Percentiles rank a stretch among this genome's conserved stretches.
These are phyloP conservation scores for Phytophthora pisi DNA, from an alignment of 352 stramenopile genomes.

Conservation along the genomic window DNA sequence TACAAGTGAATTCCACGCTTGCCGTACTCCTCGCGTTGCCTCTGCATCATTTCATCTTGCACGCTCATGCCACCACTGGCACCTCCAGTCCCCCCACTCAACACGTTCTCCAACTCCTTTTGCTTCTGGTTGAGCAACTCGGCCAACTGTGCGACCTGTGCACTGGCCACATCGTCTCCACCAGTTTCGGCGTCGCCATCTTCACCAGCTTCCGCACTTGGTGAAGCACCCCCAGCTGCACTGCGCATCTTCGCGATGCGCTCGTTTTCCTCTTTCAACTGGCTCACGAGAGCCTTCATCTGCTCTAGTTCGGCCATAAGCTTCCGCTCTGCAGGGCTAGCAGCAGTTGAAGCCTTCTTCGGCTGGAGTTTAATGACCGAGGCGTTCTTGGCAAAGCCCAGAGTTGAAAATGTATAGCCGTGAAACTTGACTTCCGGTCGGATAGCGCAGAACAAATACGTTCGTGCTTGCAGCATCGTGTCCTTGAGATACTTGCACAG, in stretches of 20 bases:
- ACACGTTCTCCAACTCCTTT: conserved; percentile 70
- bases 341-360: conserved; percentile 93
- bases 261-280: conserved; percentile 86
- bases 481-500: conserved; percentile 97
- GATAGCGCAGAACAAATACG: conserved; percentile 95
- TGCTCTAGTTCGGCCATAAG: conserved; percentile 95
- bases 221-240: conserved; percentile 24
- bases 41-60: conserved; percentile 88
- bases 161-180: conserved; percentile 32
- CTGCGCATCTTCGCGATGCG: conserved; percentile 66
- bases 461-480: conserved; percentile 94
- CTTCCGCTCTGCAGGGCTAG: conserved; percentile 91
- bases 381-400: conserved; percentile 95
- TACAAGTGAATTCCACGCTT: conserved; percentile 89
- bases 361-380: conserved; percentile 94
- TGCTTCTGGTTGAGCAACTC: conserved; percentile 75
- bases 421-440: conserved; percentile 93
- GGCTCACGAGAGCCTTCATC: conserved; percentile 90
- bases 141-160: conserved; percentile 63
- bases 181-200: conserved; percentile 23
- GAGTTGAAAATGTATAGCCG: conserved; percentile 94
- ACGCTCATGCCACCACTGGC: conserved; percentile 47
- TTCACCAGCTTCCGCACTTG: conserved; percentile 2
- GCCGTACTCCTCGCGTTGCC: conserved; percentile 91
- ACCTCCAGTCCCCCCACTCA: conserved; percentile 54